These are phyloP conservation scores for Mycena floridula DNA, from an alignment of 768 basidiomycete species.

Conservation along the genomic window DNA sequence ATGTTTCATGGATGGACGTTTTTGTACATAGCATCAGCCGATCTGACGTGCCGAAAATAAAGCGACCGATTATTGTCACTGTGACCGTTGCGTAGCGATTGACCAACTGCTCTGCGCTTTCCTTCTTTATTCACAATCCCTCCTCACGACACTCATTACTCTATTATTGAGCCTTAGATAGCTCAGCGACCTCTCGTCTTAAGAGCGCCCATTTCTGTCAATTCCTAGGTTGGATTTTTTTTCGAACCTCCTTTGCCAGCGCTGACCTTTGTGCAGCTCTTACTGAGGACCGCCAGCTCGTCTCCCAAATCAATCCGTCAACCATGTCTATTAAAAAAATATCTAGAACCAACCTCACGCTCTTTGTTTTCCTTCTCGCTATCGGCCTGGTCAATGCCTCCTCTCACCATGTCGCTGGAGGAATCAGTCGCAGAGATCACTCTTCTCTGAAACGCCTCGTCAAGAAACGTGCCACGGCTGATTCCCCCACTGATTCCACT, in stretches of 20 bases:
- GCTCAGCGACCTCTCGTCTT: too few relatives aligned
- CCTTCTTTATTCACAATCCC: not conserved
- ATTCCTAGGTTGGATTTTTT: too few relatives aligned
- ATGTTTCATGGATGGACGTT: not conserved
- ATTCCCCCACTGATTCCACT: conserved; percentile 6
- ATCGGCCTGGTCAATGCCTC: conserved; percentile 41
- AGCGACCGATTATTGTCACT: too few relatives aligned
- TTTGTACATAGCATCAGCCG: not conserved
- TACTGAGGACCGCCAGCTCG: too few relatives aligned
- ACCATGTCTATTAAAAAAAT: conserved; percentile 45
- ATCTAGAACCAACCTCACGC: conserved; percentile 46
- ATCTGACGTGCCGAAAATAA: too few relatives aligned
- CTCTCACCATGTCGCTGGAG: conserved; percentile 37
- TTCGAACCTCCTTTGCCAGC: too few relatives aligned
- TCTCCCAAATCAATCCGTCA: too few relatives aligned
- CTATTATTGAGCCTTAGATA: not conserved
- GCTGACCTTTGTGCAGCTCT: too few relatives aligned
- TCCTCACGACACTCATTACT: not conserved
- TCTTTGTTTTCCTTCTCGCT: conserved; percentile 58
- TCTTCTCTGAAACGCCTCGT: conserved; percentile 56
- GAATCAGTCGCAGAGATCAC: conserved; percentile 47
- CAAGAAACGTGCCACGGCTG: conserved; percentile 48
- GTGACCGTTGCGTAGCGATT: too few relatives aligned
- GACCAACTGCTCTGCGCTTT: conserved; percentile 6
- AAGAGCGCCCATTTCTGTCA: too few relatives aligned